Evolutionary conservation across 192 early-diverging fungal species (phyloP), one percentile per base, ranked within the genome.

Genomic region (Piromyces finnis): DNA sequence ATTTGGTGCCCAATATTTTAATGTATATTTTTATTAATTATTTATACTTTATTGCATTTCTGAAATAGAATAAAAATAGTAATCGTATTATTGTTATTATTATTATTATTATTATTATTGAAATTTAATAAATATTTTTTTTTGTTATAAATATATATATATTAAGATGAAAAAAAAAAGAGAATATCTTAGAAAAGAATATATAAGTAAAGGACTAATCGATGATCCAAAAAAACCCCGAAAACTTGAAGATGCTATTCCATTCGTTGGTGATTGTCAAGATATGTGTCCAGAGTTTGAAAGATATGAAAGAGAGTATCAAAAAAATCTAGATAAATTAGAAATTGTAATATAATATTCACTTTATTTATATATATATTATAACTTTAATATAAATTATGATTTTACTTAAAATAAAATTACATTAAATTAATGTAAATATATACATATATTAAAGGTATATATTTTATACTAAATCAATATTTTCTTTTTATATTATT

Each of bases 261-360:
- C 84, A 12, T 89, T 98, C 78, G 84, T 90, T 26, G 95, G 94
- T 16, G 93, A 94, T 3, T 98, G 96, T 79, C 81, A 84, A 82
- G 90, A 92, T 29, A 98, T 96, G 95, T 96, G 95, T 84, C 94
- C 96, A 0, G 90, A 91, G 81, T 96, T 91, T 82, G 96, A 98
- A 85, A 87, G 93, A 22, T 87, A 93, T 78, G 95, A 96, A 80
- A 88, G 96, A 30, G 93, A 95, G 78, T 88, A 89, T 77, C 92
- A 93, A 77, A 91, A 94, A 79, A 88, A 85, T 59, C 80, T 96
- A 36, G 90, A 92, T 79, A 82, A 83, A 29, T 91, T 94, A 80
- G 95, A 98, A 83, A 92, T 87, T 88, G 91, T 91, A 84, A n/a
- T 29, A 30, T 32, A 36, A 30, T 3, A 29, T 79, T 29, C 29